Evolutionary conservation across 2,329 filamentous ascomycete genomes (phyloP), one percentile per base, ranked within the genome.

Genomic region (Fusarium nelsonii): DNA sequence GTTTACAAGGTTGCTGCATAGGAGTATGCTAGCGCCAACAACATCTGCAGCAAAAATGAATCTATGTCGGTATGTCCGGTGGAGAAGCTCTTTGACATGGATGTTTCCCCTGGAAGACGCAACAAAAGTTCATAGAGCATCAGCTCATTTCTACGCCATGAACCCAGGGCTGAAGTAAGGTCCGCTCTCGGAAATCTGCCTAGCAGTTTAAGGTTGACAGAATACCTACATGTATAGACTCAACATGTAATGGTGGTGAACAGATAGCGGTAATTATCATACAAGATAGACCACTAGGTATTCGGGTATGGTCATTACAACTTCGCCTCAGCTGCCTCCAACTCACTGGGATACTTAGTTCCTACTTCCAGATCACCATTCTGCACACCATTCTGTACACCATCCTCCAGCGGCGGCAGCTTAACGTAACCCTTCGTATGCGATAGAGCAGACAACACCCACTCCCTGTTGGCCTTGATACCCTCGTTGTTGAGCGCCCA

Each of bases 401-500:
- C 46, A 33, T 40, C 58, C 43, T 71, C 65, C 54, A 75, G 10
- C 20, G 65, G 60, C 10, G 73, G 73, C 46, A 75, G 33, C 64
- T 75, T 75, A 41, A 75, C 61, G 45, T 70, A 68, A 10, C 73
- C 73, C 53, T 74, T 73, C 12, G 73, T 75, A 46, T 75, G 73
- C 10, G 73, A 73, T 18, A 75, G 28, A 11, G 71, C 68, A 43
- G 73, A 76, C 41, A 76, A 30, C 12, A 79, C 65, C 76, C 75
- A 77, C 16, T 77, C 73, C 52, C 77, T 66, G 26, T 77, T 74
- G 14, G 73, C 75, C 66, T 79, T 78, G 72, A 83, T 58, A 2
- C 82, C 82, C 74, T 88, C 85, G 53, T 81, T 83, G 78, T 87
- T 83, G 74, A 96, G 79, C 6, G 90, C 93, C 91, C 91, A 97